Conservation (phyloP, 176 grass and related monocot genomes). For the Aegilops longissima region DNA sequence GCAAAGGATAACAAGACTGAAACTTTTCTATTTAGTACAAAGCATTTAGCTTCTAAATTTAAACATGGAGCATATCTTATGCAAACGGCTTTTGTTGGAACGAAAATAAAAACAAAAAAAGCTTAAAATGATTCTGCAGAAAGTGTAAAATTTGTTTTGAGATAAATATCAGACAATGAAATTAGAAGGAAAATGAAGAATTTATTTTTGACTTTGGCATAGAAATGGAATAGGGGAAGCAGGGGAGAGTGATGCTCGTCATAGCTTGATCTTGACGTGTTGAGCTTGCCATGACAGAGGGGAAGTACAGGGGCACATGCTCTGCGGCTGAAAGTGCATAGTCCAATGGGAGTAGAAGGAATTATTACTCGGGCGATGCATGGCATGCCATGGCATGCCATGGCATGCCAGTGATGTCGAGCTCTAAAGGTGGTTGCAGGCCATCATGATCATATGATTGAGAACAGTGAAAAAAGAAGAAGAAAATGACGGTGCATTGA, state of each 20-base stretch:
- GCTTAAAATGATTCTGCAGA: neutral
- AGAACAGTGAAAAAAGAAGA: neutral
- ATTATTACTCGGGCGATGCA: neutral
- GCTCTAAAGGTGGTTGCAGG: neutral
- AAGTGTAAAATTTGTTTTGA: neutral
- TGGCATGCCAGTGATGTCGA: neutral
- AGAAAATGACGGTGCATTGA: neutral
- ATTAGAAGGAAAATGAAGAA: neutral
- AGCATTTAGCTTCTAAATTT: neutral
- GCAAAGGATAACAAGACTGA: neutral
- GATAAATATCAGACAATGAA: neutral
- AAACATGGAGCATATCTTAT: neutral
- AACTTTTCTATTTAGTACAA: neutral
- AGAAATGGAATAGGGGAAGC: neutral
- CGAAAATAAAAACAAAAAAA: neutral
- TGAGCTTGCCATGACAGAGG: neutral
- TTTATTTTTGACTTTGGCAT: neutral
- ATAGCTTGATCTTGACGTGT: neutral
- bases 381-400: neutral
- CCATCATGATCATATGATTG: neutral
- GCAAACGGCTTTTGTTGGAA: constrained; percentile 6
- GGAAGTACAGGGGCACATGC: neutral
- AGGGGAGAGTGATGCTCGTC: neutral
- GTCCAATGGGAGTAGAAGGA: neutral
- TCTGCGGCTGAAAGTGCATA: neutral